These are phyloP conservation scores for Volvox reticuliferus DNA, from an alignment of 139 green algal genomes.

Conservation along the genomic window DNA sequence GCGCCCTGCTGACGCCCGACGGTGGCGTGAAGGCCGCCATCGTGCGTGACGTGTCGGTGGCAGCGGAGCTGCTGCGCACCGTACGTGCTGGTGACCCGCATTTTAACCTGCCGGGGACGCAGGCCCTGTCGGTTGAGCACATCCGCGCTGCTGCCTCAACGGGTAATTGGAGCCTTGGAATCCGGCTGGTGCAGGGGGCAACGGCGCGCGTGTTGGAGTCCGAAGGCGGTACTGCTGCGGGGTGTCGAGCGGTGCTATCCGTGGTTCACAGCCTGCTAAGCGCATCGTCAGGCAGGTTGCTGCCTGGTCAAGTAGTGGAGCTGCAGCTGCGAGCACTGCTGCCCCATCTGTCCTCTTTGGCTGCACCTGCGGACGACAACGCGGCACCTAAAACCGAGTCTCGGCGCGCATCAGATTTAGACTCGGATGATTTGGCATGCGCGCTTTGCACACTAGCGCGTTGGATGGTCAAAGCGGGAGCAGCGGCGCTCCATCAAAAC, in stretches of 20 bases:
- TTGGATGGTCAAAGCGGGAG: slow-evolving; percentile 36
- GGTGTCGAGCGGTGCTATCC: slow-evolving; percentile 16
- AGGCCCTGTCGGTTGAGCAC: slow-evolving; percentile 4
- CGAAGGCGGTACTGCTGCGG: neutral
- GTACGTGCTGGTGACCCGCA: slow-evolving; percentile 24
- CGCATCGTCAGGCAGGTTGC: neutral
- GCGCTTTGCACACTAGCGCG: slow-evolving; percentile 35
- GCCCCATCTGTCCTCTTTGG: slow-evolving; percentile 2
- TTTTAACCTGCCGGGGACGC: neutral
- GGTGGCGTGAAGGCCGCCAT: neutral
- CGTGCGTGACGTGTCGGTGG: slow-evolving; percentile 6
- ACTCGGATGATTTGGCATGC: slow-evolving; percentile 29
- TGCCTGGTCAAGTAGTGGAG: slow-evolving; percentile 7
- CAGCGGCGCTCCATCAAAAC: neutral
- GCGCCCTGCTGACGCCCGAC: slow-evolving; percentile 13
- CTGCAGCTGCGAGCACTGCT: slow-evolving; percentile 25
- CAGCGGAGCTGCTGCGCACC: slow-evolving; percentile 8
- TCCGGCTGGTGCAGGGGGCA: neutral
- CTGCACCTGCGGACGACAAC: neutral
- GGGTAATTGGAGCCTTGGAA: slow-evolving; percentile 40
- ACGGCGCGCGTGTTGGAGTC: neutral
- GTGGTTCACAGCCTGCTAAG: slow-evolving; percentile 33
- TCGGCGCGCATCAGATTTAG: neutral
- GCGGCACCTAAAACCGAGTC: too few species aligned
- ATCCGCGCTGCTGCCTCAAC: slow-evolving; percentile 5